Evolutionary conservation across 176 grass and related monocot genomes (phyloP).

Genomic region (Zoysia pacifica): DNA sequence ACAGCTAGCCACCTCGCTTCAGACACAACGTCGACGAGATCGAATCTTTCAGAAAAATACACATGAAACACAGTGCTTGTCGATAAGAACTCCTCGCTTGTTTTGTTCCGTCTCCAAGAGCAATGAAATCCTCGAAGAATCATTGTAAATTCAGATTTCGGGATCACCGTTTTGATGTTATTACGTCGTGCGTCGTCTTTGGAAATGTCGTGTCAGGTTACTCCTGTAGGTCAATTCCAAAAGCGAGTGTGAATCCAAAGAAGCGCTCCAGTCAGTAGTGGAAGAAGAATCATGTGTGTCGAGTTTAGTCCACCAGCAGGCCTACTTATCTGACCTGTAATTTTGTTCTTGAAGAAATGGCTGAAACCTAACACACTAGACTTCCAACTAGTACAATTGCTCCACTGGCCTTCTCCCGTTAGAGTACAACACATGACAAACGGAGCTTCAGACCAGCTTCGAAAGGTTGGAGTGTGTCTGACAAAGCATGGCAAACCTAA

Average conservation of each 20-base stretch:
- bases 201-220: background rate
- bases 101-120: background rate
- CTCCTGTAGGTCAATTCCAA: slow-evolving; percentile 15
- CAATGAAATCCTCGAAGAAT: slow-evolving; percentile 28
- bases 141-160: background rate
- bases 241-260: slow-evolving; percentile 24
- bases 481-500: background rate
- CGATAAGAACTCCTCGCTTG: slow-evolving; percentile 3
- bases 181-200: slow-evolving; percentile 19
- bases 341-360: background rate
- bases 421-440: background rate
- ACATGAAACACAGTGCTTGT: slow-evolving; percentile 25
- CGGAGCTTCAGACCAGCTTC: background rate
- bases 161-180: slow-evolving; percentile 5
- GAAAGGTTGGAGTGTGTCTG: background rate
- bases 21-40: slow-evolving; percentile 7
- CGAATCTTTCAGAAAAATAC: background rate
- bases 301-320: slow-evolving; percentile 21
- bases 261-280: background rate
- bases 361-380: background rate
- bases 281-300: slow-evolving; percentile 3
- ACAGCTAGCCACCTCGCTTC: slow-evolving; percentile 23
- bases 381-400: background rate
- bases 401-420: background rate
- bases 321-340: background rate